Evolutionary conservation across 2,329 filamentous ascomycete genomes (phyloP), one percentile per base, ranked within the genome.

Genomic region (Colletotrichum tropicicola): DNA sequence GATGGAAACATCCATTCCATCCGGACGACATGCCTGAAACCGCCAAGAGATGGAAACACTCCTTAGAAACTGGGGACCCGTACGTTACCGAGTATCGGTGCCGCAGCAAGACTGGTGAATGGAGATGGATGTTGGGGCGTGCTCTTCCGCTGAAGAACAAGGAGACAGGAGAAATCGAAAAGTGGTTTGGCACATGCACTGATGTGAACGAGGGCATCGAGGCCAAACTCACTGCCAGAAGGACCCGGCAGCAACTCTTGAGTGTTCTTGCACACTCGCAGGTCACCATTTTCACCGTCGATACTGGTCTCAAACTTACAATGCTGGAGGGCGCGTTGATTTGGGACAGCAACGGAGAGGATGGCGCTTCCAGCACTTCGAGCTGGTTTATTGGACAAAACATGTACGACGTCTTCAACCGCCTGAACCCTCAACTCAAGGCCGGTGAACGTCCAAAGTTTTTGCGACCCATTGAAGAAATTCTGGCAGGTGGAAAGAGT

Each of bases 141-240:
- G 92, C 91, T 1, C 75, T 91, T 13, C 91, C 92, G 0, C 82
- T 93, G 70, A 83, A 83, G 39, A 88, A 92, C 65, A 85, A 84
- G 66, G 85, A 89, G 45, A 87, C 86, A 0, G 91, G 90, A 2
- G 80, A 84, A 49, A 92, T 94, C 51, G 83, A 92, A 63, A 93
- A 92, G 72, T 94, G 92, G 92, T 93, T 92, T 70, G 92, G 91
- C 79, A 93, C 91, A 1, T 93, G 90, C 71, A 94, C 92, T 12
- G 92, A 95, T 68, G 91, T 94, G 17, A 89, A 94, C 71, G 91
- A 94, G 66, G 83, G 89, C 44, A 89, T 94, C 3, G 84, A 91
- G 71, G 86, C 90, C 13, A 89, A 91, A 64, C 82, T 91, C 66
- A 84, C 85, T 51, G 90, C 90, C 15, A 88, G 87, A 66, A 84